Evolutionary conservation across 1,139 yeast species (phyloP).

Genomic region (Meyerozyma sp.): DNA sequence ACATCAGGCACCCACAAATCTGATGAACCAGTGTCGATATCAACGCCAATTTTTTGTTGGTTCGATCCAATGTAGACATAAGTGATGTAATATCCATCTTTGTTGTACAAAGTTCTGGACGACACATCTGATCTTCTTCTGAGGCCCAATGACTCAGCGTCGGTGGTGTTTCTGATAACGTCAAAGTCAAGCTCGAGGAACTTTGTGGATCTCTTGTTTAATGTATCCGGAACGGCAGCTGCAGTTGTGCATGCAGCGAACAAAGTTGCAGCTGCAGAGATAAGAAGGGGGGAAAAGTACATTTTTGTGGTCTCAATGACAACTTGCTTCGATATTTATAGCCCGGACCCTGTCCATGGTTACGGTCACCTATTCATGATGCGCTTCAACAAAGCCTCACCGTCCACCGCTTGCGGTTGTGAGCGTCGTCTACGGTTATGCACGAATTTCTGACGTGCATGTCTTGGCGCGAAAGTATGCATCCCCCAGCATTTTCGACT

Average conservation of each 20-base stretch:
- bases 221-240: neutral
- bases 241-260: neutral
- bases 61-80: slow-evolving; percentile 4
- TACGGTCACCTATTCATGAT: neutral
- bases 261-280: neutral
- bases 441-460: no score
- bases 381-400: neutral
- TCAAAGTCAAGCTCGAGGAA: neutral
- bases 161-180: neutral
- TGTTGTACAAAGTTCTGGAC: neutral
- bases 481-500: no score
- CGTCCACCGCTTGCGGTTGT: neutral
- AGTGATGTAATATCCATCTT: neutral
- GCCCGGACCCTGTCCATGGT: neutral
- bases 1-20: slow-evolving; percentile 14
- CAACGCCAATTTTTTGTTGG: slow-evolving; percentile 8
- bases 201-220: neutral
- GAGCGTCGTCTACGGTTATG: neutral
- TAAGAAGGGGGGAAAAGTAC: neutral
- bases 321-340: neutral
- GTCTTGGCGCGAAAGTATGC: no score
- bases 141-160: neutral
- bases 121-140: neutral
- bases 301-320: neutral
- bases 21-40: slow-evolving; percentile 18